Conservation (phyloP, 345 rosid genomes). For the Trapa incisa region DNA sequence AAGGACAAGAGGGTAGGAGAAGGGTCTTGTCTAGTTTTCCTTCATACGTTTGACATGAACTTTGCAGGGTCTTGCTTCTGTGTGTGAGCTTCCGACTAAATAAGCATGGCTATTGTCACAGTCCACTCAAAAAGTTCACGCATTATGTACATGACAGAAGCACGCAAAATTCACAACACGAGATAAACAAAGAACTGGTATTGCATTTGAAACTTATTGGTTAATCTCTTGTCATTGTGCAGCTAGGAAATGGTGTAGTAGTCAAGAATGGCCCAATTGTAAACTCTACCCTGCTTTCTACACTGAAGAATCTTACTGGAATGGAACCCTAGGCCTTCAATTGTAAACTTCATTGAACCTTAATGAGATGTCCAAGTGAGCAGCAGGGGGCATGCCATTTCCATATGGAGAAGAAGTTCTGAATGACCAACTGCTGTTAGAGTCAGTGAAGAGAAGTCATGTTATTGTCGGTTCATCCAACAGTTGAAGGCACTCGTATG, state of each 20-base stretch:
- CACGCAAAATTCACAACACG: background rate
- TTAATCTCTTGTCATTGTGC: background rate
- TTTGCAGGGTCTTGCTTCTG: background rate
- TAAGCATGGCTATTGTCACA: background rate
- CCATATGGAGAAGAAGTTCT: background rate
- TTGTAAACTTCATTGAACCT: background rate
- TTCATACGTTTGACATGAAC: background rate
- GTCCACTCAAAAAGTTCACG: background rate
- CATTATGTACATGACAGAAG: background rate
- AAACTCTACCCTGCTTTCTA: too few relatives aligned
- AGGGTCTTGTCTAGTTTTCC: background rate
- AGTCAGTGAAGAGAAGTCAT: constrained; percentile 13
- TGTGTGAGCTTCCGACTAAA: background rate
- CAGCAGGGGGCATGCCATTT: background rate
- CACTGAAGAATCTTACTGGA: background rate
- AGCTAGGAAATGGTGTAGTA: background rate
- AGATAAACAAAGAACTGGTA: background rate
- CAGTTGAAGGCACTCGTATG: constrained; percentile 76
- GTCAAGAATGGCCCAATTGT: background rate
- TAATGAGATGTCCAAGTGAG: background rate
- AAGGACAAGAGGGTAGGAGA: background rate
- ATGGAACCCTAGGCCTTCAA: background rate
- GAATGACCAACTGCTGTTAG: background rate
- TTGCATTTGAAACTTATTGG: background rate
- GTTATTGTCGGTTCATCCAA: constrained; percentile 48